These are phyloP conservation scores for Aristolochia californica DNA, from an alignment of 164 flowering plant genomes.

Conservation along the genomic window DNA sequence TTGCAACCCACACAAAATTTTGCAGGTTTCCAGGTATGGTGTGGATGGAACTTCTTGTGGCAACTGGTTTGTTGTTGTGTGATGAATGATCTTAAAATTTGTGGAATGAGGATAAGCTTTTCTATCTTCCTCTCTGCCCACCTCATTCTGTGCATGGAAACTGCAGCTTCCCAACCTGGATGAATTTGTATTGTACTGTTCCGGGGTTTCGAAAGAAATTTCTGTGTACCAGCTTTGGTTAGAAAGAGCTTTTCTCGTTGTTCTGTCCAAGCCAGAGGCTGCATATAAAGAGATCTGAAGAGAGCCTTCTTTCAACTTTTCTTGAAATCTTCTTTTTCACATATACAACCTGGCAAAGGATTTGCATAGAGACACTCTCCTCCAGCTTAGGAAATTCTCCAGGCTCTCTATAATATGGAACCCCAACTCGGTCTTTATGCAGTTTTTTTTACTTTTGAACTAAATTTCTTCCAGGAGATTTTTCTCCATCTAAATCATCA, in stretches of 20 bases:
- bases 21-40: background rate
- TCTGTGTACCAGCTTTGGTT: background rate
- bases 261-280: background rate
- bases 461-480: conserved; percentile 73
- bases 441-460: conserved; percentile 78
- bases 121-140: background rate
- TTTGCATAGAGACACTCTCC: conserved; percentile 95
- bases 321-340: conserved; percentile 29
- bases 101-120: background rate
- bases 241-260: background rate
- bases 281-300: background rate
- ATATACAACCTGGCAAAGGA: conserved; percentile 92
- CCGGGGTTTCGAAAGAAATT: background rate
- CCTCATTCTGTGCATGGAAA: background rate
- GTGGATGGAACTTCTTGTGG: background rate
- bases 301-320: background rate
- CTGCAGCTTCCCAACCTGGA: background rate
- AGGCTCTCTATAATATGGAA: conserved; percentile 68
- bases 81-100: background rate
- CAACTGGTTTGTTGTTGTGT: background rate
- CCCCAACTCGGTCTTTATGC: conserved; percentile 62
- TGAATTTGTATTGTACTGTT: background rate
- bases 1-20: background rate
- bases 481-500: conserved; percentile 69
- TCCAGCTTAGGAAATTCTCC: conserved; percentile 96